Evolutionary conservation across 192 early-diverging fungal species (phyloP), one percentile per base, ranked within the genome.

Genomic region (Powellomyces hirtus): DNA sequence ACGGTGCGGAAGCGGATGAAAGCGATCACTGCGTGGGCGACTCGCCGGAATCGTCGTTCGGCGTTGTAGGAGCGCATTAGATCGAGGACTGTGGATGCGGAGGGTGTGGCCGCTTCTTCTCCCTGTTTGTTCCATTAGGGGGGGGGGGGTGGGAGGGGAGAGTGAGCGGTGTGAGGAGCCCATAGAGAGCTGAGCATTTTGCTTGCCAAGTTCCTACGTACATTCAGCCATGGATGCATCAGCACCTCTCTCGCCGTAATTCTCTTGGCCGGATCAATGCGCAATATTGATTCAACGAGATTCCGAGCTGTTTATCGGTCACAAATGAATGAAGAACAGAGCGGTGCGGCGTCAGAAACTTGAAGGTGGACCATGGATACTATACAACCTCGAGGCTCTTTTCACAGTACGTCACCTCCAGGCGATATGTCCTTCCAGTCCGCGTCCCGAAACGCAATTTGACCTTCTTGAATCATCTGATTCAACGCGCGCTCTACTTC

Each of bases 191-290:
- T n/a, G n/a, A n/a, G n/a, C n/a, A n/a, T n/a, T n/a, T n/a, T n/a
- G n/a, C n/a, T n/a, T n/a, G n/a, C n/a, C n/a, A n/a, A n/a, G n/a
- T n/a, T n/a, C 40, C 10, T 24, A 14, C 33, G 35, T 68, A 82
- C 81, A 40, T 37, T 55, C 30, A 83, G 62, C 82, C 82, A 84
- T 0, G 82, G 82, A 57, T 84, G 82, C 37, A 40, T 52, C 16
- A 77, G 37, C 16, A 84, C 78, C 49, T 84, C 82, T 51, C 71
- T 52, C 11, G 82, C 82, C 20, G 72, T 76, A 22, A 84, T 84
- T 34, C 82, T 60, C 58, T 79, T 75, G 1, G 82, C 82, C 4
- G 82, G 82, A 61, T 84, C 82, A 55, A 72, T 67, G 31, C 64
- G 29, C 10, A 84, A 55, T 53, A 79, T 76, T 20, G 38, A 27